Conservation (phyloP, 768 basidiomycete species). For the Suillus lakei region DNA sequence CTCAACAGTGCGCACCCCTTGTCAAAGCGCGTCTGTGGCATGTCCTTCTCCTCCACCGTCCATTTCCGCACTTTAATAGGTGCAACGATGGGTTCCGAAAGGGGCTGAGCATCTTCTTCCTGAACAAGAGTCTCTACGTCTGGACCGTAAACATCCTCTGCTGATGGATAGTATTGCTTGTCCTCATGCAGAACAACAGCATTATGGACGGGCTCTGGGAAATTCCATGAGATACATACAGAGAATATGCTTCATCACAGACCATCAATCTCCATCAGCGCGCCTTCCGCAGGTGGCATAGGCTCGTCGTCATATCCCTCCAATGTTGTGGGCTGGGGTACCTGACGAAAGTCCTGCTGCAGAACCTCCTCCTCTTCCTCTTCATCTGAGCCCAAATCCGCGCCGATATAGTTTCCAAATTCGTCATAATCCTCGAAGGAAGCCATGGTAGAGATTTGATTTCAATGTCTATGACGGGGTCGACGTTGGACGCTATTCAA, state of each 20-base stretch:
- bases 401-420: conserved; percentile 98
- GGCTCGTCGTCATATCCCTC: conserved; percentile 85
- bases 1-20: conserved; percentile 68
- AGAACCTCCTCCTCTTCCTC: conserved; percentile 54
- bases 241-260: conserved; percentile 22
- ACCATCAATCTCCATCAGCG: conserved; percentile 90
- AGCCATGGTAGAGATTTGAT: conserved; percentile 43
- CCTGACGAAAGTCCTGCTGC: conserved; percentile 53
- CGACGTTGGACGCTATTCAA: conserved; percentile 12
- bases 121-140: conserved; percentile 97
- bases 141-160: conserved; percentile 88
- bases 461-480: conserved; percentile 9
- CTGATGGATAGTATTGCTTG: conserved; percentile 97
- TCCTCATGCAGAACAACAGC: conserved; percentile 94
- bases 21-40: conserved; percentile 97
- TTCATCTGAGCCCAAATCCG: conserved; percentile 90
- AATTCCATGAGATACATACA: conserved; percentile 9
- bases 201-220: conserved; percentile 73
- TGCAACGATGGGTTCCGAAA: conserved; percentile 93
- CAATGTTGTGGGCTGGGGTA: conserved; percentile 54
- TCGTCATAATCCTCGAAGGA: conserved; percentile 85
- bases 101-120: conserved; percentile 96
- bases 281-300: conserved; percentile 57
- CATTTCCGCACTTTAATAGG: conserved; percentile 96
- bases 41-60: conserved; percentile 92